Conservation (phyloP, 371 early-diverging fungal genomes). For the Syncephalastrum racemosum region DNA sequence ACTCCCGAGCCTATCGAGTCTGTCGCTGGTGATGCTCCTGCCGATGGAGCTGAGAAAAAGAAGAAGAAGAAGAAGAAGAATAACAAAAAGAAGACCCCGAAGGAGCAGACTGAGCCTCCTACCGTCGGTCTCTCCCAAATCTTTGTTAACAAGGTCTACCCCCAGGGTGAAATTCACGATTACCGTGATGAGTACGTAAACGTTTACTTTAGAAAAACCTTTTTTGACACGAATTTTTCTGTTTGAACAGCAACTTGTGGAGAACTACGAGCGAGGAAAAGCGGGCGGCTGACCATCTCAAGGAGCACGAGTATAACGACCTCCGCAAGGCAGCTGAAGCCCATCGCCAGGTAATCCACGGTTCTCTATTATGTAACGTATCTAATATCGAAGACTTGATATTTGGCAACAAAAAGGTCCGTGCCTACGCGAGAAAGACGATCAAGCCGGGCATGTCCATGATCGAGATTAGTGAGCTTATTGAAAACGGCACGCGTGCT, state of each 20-base stretch:
- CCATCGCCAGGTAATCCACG: conserved; percentile 69
- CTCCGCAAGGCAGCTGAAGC: conserved; percentile 92
- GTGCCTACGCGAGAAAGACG: conserved; percentile 77
- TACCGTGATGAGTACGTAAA: conserved; percentile 74
- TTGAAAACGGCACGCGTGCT: conserved; percentile 95
- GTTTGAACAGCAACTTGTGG: conserved; percentile 59
- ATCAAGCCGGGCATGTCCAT: conserved; percentile 97
- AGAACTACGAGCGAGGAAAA: conserved; percentile 83
- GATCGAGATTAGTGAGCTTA: conserved; percentile 90
- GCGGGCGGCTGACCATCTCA: conserved; percentile 64
- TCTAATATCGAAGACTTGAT: no score
- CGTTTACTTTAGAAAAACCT: no score
- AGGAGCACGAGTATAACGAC: conserved; percentile 74
- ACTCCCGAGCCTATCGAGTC: no score
- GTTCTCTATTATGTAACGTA: neutral
- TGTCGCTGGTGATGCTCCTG: no score
- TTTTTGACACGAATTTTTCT: conserved; percentile 1
- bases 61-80: conserved; percentile 73
- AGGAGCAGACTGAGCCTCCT: conserved; percentile 72
- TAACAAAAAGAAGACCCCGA: conserved; percentile 65
- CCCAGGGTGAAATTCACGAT: conserved; percentile 71
- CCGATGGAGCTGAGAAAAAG: conserved; percentile 6
- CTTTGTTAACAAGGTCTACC: conserved; percentile 66
- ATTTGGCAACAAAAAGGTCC: conserved; percentile 47
- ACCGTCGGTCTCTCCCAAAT: conserved; percentile 80